Evolutionary conservation across 1,284 basidiomycete species (phyloP).

Genomic region (Marasmius oreades): DNA sequence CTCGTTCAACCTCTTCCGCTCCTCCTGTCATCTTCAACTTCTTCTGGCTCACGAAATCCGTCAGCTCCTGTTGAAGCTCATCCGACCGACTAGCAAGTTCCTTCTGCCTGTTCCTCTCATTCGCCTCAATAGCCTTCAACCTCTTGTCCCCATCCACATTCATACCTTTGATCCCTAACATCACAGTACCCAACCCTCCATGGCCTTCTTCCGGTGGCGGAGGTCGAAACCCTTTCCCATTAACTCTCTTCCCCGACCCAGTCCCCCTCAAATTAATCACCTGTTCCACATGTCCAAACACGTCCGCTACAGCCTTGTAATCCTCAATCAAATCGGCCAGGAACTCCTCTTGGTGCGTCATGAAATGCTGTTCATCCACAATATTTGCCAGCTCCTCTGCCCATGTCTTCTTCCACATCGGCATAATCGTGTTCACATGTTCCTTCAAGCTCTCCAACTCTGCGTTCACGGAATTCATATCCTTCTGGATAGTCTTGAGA

Average conservation of each 20-base stretch:
- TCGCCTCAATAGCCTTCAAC: conserved; percentile 88
- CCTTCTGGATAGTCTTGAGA: conserved; percentile 72
- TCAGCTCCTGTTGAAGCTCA: conserved; percentile 80
- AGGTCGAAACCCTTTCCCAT: conserved; percentile 47
- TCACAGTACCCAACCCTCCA: conserved; percentile 65
- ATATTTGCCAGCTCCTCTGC: conserved; percentile 94
- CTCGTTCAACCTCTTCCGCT: conserved; percentile 85
- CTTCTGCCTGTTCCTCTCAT: conserved; percentile 73
- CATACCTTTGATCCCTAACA: conserved; percentile 85
- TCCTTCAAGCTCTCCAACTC: conserved; percentile 80
- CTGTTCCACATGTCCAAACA: conserved; percentile 85
- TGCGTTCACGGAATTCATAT: conserved; percentile 65
- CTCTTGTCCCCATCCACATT: conserved; percentile 79
- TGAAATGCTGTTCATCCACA: conserved; percentile 94
- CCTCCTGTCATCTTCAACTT: conserved; percentile 94
- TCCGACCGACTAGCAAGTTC: conserved; percentile 68
- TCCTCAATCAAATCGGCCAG: conserved; percentile 88
- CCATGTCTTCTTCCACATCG: conserved; percentile 99
- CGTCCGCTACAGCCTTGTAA: conserved; percentile 81
- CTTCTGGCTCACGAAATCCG: conserved; percentile 79
- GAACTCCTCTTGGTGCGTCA: conserved; percentile 90
- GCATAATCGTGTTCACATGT: conserved; percentile 88
- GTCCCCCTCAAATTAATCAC: conserved; percentile 75
- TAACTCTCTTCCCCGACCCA: conserved; percentile 33
- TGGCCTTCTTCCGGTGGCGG: conserved; percentile 62